Evolutionary conservation across 2,329 filamentous ascomycete species (phyloP).

Genomic region (Coleophoma crateriformis): DNA sequence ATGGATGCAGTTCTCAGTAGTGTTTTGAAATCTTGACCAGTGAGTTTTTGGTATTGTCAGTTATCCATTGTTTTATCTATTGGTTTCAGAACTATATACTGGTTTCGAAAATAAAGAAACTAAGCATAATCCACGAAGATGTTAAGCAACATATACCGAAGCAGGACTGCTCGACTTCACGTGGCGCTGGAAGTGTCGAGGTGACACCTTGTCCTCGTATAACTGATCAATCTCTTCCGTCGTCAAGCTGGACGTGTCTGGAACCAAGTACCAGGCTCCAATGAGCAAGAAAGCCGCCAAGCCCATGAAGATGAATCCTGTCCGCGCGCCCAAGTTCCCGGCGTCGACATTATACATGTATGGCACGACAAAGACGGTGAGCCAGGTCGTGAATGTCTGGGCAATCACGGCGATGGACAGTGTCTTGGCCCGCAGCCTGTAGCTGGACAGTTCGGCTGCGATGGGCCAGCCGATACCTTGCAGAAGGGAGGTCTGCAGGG

Average conservation of each 20-base stretch:
- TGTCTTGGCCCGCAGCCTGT: conserved; percentile 12
- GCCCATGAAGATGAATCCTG: conserved; percentile 33
- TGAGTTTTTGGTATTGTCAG: too few species aligned
- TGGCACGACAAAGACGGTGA: conserved; percentile 28
- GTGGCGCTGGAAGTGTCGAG: too few species aligned
- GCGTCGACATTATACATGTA: conserved; percentile 36
- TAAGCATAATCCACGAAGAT: too few species aligned
- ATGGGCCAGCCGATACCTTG: conserved; percentile 11
- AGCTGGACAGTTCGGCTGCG: conserved; percentile 13
- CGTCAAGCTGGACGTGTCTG: conserved; percentile 43
- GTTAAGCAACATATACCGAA: too few species aligned
- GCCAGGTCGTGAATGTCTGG: conserved; percentile 14
- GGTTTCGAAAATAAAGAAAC: too few species aligned
- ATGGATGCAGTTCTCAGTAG: too few species aligned
- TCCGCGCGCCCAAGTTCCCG: conserved; percentile 32
- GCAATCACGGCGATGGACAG: conserved; percentile 12
- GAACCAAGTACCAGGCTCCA: conserved; percentile 38
- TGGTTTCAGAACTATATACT: too few species aligned
- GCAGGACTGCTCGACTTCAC: too few species aligned
- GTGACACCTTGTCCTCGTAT: conserved; percentile 3
- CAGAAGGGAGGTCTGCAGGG: conserved; percentile 12
- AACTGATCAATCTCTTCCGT: conserved; percentile 39
- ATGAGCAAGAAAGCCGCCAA: conserved; percentile 29
- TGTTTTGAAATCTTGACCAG: too few species aligned
- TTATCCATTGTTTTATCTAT: too few species aligned